A percentile compares a stretch with the other conserved stretches of the same genome.
phyloP scores from a whole-genome alignment of 495 filamentous ascomycete species.

The Annulohypoxylon bovei region DNA sequence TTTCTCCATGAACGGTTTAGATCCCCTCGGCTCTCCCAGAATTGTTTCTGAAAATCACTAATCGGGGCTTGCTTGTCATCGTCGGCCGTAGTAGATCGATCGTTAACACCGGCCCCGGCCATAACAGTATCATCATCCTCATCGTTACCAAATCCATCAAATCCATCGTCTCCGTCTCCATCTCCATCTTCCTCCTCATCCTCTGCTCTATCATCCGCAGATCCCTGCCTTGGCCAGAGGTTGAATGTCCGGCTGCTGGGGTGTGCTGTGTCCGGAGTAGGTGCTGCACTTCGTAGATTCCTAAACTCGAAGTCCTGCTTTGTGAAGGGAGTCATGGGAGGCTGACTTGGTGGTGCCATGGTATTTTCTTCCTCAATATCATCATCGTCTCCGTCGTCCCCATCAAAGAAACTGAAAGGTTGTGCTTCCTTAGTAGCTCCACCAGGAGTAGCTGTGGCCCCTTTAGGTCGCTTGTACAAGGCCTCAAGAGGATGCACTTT shows the following conservation, averaged over 20 bases:
- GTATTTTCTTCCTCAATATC: conserved; percentile 48
- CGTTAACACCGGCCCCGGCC: conserved; percentile 38
- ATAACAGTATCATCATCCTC: conserved; percentile 53
- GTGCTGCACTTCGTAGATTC: conserved; percentile 82
- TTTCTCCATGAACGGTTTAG: conserved; percentile 93
- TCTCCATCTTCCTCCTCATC: conserved; percentile 48
- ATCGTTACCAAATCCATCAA: conserved; percentile 41
- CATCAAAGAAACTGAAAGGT: conserved; percentile 63
- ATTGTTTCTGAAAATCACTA: conserved; percentile 86
- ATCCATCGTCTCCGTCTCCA: conserved; percentile 37
- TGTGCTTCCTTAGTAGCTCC: conserved; percentile 37
- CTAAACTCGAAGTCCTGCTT: conserved; percentile 79
- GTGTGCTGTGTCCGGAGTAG: conserved; percentile 93
- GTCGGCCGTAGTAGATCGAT: conserved; percentile 11
- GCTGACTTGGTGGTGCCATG: conserved; percentile 41
- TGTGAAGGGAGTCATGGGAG: conserved; percentile 82
- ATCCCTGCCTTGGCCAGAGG: conserved; percentile 55
- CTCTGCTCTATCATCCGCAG: conserved; percentile 44
- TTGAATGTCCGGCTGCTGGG: conserved; percentile 65
- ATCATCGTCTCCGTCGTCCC: conserved; percentile 60
- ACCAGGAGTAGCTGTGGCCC: conserved; percentile 43
- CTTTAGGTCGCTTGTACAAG: conserved; percentile 78
- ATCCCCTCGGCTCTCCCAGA: conserved; percentile 91
- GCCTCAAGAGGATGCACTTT: conserved; percentile 88
- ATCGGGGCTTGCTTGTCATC: conserved; percentile 41